Evolutionary conservation across 106 monocot species (phyloP).

Genomic region (Acanthochlamys bracteata): DNA sequence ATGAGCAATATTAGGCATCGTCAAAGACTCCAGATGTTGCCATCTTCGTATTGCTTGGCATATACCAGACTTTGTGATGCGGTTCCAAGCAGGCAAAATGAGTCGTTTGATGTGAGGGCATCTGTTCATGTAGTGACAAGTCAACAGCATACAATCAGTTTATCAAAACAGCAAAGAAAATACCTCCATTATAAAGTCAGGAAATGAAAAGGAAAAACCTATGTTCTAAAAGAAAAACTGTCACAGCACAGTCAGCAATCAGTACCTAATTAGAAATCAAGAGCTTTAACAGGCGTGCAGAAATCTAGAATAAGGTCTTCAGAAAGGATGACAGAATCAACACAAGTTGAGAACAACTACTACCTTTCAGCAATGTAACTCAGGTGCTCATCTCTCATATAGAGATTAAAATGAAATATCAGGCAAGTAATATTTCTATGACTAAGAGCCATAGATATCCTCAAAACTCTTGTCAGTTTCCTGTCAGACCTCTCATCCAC

Average conservation of each 20-base stretch:
- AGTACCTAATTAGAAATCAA: too few species aligned
- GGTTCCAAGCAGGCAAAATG: conserved; percentile 91
- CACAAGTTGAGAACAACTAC: neutral
- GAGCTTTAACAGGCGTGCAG: too few species aligned
- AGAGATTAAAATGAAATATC: conserved; percentile 86
- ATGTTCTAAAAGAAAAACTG: too few species aligned
- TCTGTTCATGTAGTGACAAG: conserved; percentile 23
- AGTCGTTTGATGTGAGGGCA: conserved; percentile 55
- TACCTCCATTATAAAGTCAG: neutral
- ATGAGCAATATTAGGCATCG: conserved; percentile 71
- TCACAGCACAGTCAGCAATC: too few species aligned
- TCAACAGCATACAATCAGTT: too few species aligned
- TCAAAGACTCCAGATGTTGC: conserved; percentile 70
- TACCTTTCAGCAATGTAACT: conserved; percentile 79
- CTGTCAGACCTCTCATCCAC: conserved; percentile 75
- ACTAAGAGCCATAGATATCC: conserved; percentile 67
- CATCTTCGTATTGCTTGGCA: conserved; percentile 64
- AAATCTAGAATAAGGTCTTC: too few species aligned
- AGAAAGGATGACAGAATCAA: too few species aligned
- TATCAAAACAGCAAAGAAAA: neutral
- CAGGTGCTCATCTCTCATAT: conserved; percentile 90
- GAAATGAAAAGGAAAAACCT: too few species aligned
- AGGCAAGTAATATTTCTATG: conserved; percentile 48
- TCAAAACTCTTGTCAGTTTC: conserved; percentile 48
- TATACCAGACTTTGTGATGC: conserved; percentile 71